Percentiles rank a stretch among this genome's conserved stretches.
Conservation (phyloP, 495 filamentous ascomycete species). For the Aspergillus heteromorphus region DNA sequence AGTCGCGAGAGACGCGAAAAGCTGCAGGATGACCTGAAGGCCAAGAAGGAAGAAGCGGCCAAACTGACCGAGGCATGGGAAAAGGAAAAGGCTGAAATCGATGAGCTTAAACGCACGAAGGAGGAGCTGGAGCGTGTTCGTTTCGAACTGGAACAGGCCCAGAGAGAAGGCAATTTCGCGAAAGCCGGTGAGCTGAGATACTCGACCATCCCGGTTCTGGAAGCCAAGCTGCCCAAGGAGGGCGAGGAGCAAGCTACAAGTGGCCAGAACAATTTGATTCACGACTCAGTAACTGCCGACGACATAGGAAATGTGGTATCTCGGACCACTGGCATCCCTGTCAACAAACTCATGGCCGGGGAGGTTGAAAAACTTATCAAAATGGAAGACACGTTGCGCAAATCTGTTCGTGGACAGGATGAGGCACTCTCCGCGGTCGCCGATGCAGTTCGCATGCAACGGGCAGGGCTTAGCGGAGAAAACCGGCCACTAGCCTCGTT, state of each 20-base stretch:
- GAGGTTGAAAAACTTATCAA: slow-evolving; percentile 87
- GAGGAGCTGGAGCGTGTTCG: slow-evolving; percentile 78
- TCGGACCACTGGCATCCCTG: slow-evolving; percentile 84
- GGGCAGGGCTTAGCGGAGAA: slow-evolving; percentile 85
- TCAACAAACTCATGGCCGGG: slow-evolving; percentile 83
- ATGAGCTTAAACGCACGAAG: slow-evolving; percentile 78
- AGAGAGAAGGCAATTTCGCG: slow-evolving; percentile 86
- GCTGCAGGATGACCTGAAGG: slow-evolving; percentile 67
- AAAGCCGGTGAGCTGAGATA: slow-evolving; percentile 85
- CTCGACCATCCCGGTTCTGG: slow-evolving; percentile 73
- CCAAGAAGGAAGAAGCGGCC: slow-evolving; percentile 62
- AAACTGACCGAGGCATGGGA: slow-evolving; percentile 78
- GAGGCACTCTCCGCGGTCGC: slow-evolving; percentile 87
- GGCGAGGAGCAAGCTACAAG: slow-evolving; percentile 40
- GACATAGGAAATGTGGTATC: slow-evolving; percentile 93
- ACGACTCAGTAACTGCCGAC: slow-evolving; percentile 88
- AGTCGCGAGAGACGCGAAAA: slow-evolving; percentile 86
- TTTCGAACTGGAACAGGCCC: slow-evolving; percentile 79
- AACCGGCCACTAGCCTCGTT: slow-evolving; percentile 89
- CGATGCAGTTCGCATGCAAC: slow-evolving; percentile 89
- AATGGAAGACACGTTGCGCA: slow-evolving; percentile 87
- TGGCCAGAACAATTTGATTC: slow-evolving; percentile 59
- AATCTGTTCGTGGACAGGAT: slow-evolving; percentile 87
- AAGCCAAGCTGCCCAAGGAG: slow-evolving; percentile 75
- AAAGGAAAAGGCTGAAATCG: slow-evolving; percentile 78